These are phyloP conservation scores for Sporothrix globosa DNA, from an alignment of 2,329 filamentous ascomycete species.

Conservation along the genomic window DNA sequence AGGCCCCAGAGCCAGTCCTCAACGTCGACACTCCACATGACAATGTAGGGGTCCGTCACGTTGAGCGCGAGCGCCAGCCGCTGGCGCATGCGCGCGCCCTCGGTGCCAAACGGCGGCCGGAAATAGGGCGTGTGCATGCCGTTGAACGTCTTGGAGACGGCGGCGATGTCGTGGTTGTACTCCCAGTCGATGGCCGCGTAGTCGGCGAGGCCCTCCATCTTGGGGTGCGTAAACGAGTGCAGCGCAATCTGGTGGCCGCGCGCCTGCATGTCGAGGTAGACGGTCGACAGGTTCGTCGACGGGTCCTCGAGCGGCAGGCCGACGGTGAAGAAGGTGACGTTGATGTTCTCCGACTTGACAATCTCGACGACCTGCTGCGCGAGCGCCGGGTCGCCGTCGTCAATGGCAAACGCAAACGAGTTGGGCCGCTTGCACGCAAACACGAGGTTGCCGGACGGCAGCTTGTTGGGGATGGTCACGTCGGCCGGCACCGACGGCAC, in stretches of 20 bases:
- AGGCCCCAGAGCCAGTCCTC: slow-evolving; percentile 72
- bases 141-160: slow-evolving; percentile 49
- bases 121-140: slow-evolving; percentile 56
- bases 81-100: slow-evolving; percentile 68
- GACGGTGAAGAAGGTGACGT: slow-evolving; percentile 73
- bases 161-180: slow-evolving; percentile 59
- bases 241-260: slow-evolving; percentile 70
- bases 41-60: slow-evolving; percentile 59
- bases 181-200: slow-evolving; percentile 63
- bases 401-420: slow-evolving; percentile 72
- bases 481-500: slow-evolving; percentile 56
- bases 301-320: slow-evolving; percentile 63
- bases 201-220: slow-evolving; percentile 61
- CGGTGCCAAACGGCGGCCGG: slow-evolving; percentile 69
- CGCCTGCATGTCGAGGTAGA: slow-evolving; percentile 65
- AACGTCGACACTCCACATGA: slow-evolving; percentile 71
- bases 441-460: slow-evolving; percentile 62
- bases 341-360: slow-evolving; percentile 62
- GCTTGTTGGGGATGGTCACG: slow-evolving; percentile 60
- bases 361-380: slow-evolving; percentile 65
- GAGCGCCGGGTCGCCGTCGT: slow-evolving; percentile 65
- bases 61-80: slow-evolving; percentile 58
- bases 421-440: slow-evolving; percentile 69
- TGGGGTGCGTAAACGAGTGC: slow-evolving; percentile 71
- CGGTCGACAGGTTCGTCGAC: slow-evolving; percentile 62